Conservation (phyloP, 2,329 filamentous ascomycete genomes). For the Verticillium nonalfalfae region DNA sequence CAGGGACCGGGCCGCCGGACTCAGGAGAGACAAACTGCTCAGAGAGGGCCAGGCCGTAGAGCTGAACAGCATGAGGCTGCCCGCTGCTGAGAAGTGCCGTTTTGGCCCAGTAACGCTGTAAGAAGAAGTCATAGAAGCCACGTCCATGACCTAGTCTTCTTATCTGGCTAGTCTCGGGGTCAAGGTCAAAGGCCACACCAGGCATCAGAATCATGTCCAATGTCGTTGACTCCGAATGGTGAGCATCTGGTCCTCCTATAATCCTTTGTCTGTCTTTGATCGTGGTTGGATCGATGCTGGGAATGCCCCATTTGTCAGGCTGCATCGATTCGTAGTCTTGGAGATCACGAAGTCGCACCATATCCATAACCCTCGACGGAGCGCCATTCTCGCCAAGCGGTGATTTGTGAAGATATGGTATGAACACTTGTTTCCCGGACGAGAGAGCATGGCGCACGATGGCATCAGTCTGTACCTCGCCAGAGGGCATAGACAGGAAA, state of each 20-base stretch:
- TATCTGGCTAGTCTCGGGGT: constrained; percentile 45
- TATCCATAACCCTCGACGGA: constrained; percentile 77
- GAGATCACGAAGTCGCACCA: constrained; percentile 71
- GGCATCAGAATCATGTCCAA: constrained; percentile 89
- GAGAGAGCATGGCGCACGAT: constrained; percentile 78
- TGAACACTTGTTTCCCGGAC: constrained; percentile 77
- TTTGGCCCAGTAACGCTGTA: constrained; percentile 63
- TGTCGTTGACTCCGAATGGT: constrained; percentile 34
- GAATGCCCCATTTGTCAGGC: constrained; percentile 88
- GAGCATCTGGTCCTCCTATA: constrained; percentile 53
- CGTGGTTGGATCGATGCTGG: constrained; percentile 65
- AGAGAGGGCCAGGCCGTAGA: constrained; percentile 74
- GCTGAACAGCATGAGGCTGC: constrained; percentile 33
- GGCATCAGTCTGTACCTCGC: constrained; percentile 76
- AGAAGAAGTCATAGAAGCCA: constrained; percentile 94
- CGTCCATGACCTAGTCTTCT: constrained; percentile 86
- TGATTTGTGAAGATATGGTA: constrained; percentile 77
- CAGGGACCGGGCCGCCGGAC: constrained; percentile 60
- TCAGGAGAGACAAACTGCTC: constrained; percentile 70
- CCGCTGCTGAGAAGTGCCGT: constrained; percentile 24
- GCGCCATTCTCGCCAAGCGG: constrained; percentile 39
- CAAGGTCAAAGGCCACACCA: constrained; percentile 81
- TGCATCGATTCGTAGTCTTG: constrained; percentile 72
- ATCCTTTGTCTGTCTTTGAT: constrained; percentile 64
- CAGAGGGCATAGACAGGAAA: constrained; percentile 87